Evolutionary conservation across 179 eudicot genomes (phyloP).

Genomic region (Drosera spatulata): DNA sequence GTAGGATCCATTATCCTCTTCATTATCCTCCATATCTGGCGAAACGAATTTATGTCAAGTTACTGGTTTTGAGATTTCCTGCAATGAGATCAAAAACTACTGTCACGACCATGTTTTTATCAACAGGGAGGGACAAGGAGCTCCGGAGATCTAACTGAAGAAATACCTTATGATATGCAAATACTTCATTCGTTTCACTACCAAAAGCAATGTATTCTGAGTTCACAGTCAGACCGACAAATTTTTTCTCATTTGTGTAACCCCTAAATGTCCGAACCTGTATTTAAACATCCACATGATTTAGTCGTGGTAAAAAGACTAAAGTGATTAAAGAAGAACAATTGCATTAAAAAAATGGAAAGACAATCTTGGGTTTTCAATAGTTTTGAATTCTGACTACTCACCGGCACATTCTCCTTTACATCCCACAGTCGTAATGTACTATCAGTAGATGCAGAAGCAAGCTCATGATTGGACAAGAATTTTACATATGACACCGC

Average conservation of each 20-base stretch:
- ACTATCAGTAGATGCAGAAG: too few species aligned
- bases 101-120: too few species aligned
- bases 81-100: constrained; percentile 3
- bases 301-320: too few species aligned
- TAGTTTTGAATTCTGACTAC: too few species aligned
- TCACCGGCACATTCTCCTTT: too few species aligned
- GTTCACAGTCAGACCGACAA: constrained; percentile 72
- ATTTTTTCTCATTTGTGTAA: constrained; percentile 78
- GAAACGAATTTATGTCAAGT: constrained; percentile 69
- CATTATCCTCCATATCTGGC: constrained; percentile 45
- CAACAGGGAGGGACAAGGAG: too few species aligned
- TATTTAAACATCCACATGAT: too few species aligned
- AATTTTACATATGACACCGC: constrained; percentile 91
- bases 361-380: too few species aligned
- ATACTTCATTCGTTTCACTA: constrained; percentile 89
- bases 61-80: constrained; percentile 61
- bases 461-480: constrained; percentile 21
- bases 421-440: too few species aligned
- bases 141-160: too few species aligned
- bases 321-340: too few species aligned
- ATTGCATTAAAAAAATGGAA: too few species aligned
- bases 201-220: constrained; percentile 80
- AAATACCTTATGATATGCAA: constrained; percentile 75
- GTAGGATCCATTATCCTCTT: constrained; percentile 60
- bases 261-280: constrained; percentile 56